Evolutionary conservation across 2,329 filamentous ascomycete genomes (phyloP).

Genomic region (Aquanectria penicillioides): DNA sequence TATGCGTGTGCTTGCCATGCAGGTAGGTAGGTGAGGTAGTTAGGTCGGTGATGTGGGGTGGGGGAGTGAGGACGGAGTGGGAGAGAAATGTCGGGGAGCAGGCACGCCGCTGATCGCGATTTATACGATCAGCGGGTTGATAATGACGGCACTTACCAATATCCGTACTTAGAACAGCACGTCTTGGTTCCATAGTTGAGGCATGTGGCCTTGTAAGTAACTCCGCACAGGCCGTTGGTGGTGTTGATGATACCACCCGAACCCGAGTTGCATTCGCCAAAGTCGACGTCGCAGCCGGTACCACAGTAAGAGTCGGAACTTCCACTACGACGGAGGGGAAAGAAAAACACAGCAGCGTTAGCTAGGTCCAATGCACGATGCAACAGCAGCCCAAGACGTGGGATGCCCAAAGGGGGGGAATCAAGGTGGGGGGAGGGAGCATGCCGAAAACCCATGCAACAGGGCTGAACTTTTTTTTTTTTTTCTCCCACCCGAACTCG

Average conservation of each 20-base stretch:
- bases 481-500: too few species aligned
- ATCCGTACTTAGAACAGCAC: slow-evolving; percentile 51
- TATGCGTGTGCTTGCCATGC: too few species aligned
- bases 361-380: background rate
- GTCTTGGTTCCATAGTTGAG: slow-evolving; percentile 43
- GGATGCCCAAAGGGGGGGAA: background rate
- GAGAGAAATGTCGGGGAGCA: background rate
- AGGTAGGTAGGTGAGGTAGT: too few species aligned
- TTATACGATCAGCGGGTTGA: background rate
- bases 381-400: background rate
- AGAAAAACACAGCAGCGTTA: slow-evolving; percentile 24
- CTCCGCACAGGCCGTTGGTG: slow-evolving; percentile 51
- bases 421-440: background rate
- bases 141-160: slow-evolving; percentile 43
- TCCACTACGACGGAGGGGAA: slow-evolving; percentile 43
- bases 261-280: slow-evolving; percentile 46
- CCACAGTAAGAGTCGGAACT: slow-evolving; percentile 44
- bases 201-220: slow-evolving; percentile 45
- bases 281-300: slow-evolving; percentile 50
- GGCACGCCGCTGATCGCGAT: background rate
- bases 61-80: too few species aligned
- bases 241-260: slow-evolving; percentile 40
- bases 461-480: background rate
- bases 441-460: background rate
- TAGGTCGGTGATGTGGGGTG: too few species aligned